phyloP scores from a whole-genome alignment of 495 filamentous ascomycete species.

The Aspergillus nidulans region DNA sequence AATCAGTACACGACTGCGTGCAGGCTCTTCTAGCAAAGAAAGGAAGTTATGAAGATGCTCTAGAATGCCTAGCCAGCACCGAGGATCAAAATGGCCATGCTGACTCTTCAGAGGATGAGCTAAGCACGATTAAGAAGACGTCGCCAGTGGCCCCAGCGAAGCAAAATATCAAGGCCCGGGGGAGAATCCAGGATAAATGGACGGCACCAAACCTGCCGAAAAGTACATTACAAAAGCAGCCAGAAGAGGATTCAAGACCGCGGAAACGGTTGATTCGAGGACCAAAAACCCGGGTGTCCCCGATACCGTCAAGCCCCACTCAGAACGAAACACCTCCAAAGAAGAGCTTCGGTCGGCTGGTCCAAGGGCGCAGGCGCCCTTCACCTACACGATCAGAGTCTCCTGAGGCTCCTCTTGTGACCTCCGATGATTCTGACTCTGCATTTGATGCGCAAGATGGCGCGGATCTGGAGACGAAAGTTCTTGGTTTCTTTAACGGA shows the following conservation, averaged over 20 bases:
- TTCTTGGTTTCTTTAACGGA: slow-evolving; percentile 80
- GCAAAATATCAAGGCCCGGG: slow-evolving; percentile 55
- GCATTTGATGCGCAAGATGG: slow-evolving; percentile 35
- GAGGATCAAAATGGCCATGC: slow-evolving; percentile 15
- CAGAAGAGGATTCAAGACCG: slow-evolving; percentile 29
- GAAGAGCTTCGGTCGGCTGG: slow-evolving; percentile 47
- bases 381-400: slow-evolving; percentile 43
- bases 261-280: slow-evolving; percentile 40
- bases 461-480: slow-evolving; percentile 46
- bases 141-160: slow-evolving; percentile 37
- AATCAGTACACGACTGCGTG: slow-evolving; percentile 45
- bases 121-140: slow-evolving; percentile 17
- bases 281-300: slow-evolving; percentile 26
- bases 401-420: slow-evolving; percentile 32
- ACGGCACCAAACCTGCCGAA: slow-evolving; percentile 39
- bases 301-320: slow-evolving; percentile 19
- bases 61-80: slow-evolving; percentile 41
- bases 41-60: slow-evolving; percentile 57
- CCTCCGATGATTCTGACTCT: slow-evolving; percentile 57
- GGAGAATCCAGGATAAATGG: slow-evolving; percentile 60
- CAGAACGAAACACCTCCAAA: slow-evolving; percentile 29
- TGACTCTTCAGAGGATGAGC: slow-evolving; percentile 39
- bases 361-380: slow-evolving; percentile 51
- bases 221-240: slow-evolving; percentile 11
- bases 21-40: slow-evolving; percentile 48